Percentiles rank a stretch among this genome's conserved stretches.
Conservation (phyloP, 2,329 filamentous ascomycete genomes). For the Ophiostoma ips region DNA sequence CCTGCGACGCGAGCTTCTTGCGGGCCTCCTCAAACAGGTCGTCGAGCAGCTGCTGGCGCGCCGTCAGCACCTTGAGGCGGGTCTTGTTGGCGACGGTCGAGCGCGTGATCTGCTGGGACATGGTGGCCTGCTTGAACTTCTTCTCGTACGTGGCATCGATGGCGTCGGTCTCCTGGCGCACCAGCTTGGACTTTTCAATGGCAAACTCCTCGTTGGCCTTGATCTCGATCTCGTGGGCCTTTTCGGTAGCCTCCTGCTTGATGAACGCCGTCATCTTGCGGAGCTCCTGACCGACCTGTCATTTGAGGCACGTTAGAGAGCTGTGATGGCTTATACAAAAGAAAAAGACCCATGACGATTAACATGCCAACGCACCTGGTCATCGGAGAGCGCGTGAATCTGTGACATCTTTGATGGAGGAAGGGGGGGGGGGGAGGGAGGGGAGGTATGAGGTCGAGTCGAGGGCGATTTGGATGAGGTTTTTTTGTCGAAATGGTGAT, state of each 20-base stretch:
- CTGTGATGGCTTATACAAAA: neutral
- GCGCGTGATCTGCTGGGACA: conserved; percentile 97
- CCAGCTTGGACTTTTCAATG: conserved; percentile 97
- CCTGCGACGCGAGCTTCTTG: conserved; percentile 51
- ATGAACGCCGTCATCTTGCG: conserved; percentile 99
- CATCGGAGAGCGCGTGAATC: conserved; percentile 84
- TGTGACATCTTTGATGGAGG: conserved; percentile 56
- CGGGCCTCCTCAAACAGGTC: conserved; percentile 71
- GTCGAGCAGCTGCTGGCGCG: conserved; percentile 83
- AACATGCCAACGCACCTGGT: conserved; percentile 52
- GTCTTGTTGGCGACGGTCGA: conserved; percentile 96
- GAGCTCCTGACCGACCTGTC: conserved; percentile 88
- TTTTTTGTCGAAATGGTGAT: conserved; percentile 5
- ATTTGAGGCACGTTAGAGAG: neutral
- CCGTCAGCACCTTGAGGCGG: conserved; percentile 71
- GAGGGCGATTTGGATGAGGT: conserved; percentile 10
- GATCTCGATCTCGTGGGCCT: conserved; percentile 92
- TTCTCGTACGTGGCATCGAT: conserved; percentile 93
- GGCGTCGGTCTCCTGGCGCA: conserved; percentile 82
- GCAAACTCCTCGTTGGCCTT: conserved; percentile 98
- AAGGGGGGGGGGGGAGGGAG: too few relatives aligned
- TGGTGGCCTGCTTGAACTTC: conserved; percentile 97
- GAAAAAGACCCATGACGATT: neutral
- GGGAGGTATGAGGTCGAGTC: too few relatives aligned
- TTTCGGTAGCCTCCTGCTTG: conserved; percentile 94